Base-by-base conservation (phyloP, 805 yeast species). In the Metschnikowia cerradonensis region DNA sequence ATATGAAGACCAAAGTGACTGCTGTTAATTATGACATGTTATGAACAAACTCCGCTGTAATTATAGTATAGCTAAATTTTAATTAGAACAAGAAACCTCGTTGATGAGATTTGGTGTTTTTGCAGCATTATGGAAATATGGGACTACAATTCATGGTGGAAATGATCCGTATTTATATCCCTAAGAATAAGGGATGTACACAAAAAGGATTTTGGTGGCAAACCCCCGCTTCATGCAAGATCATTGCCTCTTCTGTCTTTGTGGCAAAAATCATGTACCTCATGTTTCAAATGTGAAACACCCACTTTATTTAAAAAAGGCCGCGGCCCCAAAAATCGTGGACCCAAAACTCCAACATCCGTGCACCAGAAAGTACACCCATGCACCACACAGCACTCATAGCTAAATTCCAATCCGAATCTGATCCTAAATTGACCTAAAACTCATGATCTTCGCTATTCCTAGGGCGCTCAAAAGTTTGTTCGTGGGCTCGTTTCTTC, bases 401-500 rank as follows among this genome's bases (percentile, higher is more conserved):
- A 33, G 35, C 35, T n/a, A 14, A 14, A 13, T 14, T 8, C 15
- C 8, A 33, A 6, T 6, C 35, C 35, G 8, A 33, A 33, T 33
- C n/a, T 13, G n/a, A n/a, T 15, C 15, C 35, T 15, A 33, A 14
- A 13, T 33, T 10, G n/a, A 33, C 35, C 8, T n/a, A 4, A 33
- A 14, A 14, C 41, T 10, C 31, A 55, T 55, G 59, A 17, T 56
- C 11, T 50, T 49, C 3, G 40, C 34, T 17, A 36, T 55, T 19
- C 59, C 58, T 4, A 32, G 23, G 31, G 50, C 50, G 17, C 32
- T 57, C 5, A 44, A 38, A 30, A 48, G 52, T 26, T 44, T 63
- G 20, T 45, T 69, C 26, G 45, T 54, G 13, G 44, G 54, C 15
- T 67, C 75, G 2, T 72, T 71, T 47, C 32, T 62, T 11, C 44